Evolutionary conservation across 331 rosid species (phyloP).

Genomic region (Erythrophleum ivorense): DNA sequence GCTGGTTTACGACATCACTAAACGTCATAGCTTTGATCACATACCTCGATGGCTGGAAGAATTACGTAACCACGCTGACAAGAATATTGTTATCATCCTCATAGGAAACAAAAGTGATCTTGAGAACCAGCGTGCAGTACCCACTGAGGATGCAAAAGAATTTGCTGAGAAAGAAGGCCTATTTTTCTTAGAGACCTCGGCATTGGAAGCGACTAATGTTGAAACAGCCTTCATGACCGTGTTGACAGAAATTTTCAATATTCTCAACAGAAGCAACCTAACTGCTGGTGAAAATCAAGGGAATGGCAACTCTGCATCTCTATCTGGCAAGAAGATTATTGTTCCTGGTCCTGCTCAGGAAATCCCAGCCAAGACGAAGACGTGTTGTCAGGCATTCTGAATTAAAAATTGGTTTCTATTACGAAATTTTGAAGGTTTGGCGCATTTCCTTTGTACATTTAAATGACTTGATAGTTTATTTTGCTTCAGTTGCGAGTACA

Average conservation of each 20-base stretch:
- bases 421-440: conserved; percentile 61
- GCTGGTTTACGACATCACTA: conserved; percentile 91
- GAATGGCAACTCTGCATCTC: conserved; percentile 72
- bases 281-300: conserved; percentile 72
- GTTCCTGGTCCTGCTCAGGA: conserved; percentile 90
- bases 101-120: conserved; percentile 92
- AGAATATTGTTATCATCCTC: conserved; percentile 90
- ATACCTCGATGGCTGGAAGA: conserved; percentile 98
- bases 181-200: conserved; percentile 94
- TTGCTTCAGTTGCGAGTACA: conserved; percentile 46
- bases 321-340: conserved; percentile 81
- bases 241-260: conserved; percentile 88
- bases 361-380: conserved; percentile 70
- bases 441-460: conserved; percentile 50
- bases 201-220: conserved; percentile 83
- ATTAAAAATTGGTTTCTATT: conserved; percentile 30
- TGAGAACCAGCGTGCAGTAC: conserved; percentile 83
- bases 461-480: conserved; percentile 42
- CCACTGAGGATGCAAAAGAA: conserved; percentile 93
- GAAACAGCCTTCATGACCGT: conserved; percentile 86
- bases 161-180: conserved; percentile 94
- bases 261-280: conserved; percentile 75
- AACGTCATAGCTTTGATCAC: conserved; percentile 87
- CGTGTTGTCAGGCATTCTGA: conserved; percentile 73
- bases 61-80: conserved; percentile 89